phyloP scores from a whole-genome alignment of 75 land plant genomes.

The Selaginella tamariscina region DNA sequence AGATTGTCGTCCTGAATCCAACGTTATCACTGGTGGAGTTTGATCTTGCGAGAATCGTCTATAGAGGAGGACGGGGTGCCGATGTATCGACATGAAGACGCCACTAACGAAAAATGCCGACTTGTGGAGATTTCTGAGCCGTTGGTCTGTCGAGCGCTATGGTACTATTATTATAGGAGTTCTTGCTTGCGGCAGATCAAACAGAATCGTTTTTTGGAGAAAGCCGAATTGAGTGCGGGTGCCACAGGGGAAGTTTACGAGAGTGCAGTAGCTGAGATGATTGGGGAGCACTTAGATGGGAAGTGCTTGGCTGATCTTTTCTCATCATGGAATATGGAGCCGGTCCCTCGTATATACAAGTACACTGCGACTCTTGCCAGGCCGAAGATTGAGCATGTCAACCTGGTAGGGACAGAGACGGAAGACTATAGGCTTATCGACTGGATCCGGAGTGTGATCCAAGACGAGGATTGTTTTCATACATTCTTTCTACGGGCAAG shows the following conservation, averaged over 20 bases:
- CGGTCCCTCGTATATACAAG: neutral
- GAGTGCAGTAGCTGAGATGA: neutral
- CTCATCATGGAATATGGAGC: neutral
- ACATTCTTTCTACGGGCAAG: neutral
- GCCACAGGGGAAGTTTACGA: neutral
- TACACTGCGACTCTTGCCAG: neutral
- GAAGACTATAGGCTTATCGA: neutral
- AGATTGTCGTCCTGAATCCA: too few species aligned
- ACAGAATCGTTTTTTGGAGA: neutral
- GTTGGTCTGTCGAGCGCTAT: neutral
- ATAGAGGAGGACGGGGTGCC: neutral
- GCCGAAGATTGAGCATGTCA: neutral
- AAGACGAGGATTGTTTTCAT: neutral
- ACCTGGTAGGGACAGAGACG: neutral
- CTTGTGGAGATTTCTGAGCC: neutral
- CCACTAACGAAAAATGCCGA: neutral
- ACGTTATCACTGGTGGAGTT: conserved; percentile 1
- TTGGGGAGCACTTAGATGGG: neutral
- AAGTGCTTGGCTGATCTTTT: neutral
- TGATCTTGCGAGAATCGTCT: neutral
- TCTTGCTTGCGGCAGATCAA: neutral
- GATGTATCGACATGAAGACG: neutral
- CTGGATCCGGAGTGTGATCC: neutral
- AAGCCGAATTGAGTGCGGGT: neutral
- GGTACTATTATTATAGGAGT: neutral